Evolutionary conservation across 257 asterid genomes (phyloP).

Genomic region (Rubia yunnanensis): DNA sequence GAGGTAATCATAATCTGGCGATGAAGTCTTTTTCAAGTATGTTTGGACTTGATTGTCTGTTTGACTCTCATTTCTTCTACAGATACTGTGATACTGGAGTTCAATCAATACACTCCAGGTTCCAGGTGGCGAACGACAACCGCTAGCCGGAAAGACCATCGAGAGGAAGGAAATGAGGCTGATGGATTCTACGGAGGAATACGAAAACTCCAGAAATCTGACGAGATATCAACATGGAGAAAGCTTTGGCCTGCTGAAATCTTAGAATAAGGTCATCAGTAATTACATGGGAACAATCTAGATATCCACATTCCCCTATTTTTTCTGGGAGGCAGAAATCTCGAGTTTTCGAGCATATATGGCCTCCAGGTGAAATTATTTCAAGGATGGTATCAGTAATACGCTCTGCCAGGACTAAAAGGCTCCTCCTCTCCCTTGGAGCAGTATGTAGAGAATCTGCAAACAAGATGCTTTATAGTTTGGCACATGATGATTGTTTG

Average conservation of each 20-base stretch:
- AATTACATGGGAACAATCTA: neutral
- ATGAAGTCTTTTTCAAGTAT: neutral
- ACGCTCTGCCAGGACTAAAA: neutral
- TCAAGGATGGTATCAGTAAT: neutral
- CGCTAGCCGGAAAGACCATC: slow-evolving; percentile 53
- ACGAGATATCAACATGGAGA: slow-evolving; percentile 60
- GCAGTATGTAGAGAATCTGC: neutral
- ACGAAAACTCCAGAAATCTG: slow-evolving; percentile 31
- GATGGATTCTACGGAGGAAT: slow-evolving; percentile 82
- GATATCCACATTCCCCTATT: neutral
- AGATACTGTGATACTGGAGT: slow-evolving; percentile 64
- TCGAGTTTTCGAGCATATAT: neutral
- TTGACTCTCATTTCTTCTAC: slow-evolving; percentile 13
- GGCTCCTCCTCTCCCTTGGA: neutral
- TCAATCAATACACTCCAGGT: slow-evolving; percentile 68
- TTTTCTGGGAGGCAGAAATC: neutral
- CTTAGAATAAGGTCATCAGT: slow-evolving; percentile 35
- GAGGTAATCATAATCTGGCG: neutral
- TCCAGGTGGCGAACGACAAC: slow-evolving; percentile 70
- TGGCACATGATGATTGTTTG: slow-evolving; percentile 5
- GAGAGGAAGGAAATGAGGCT: slow-evolving; percentile 67
- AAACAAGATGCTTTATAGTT: neutral
- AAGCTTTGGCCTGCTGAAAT: slow-evolving; percentile 56
- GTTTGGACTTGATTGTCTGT: neutral
- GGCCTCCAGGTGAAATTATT: neutral